Evolutionary conservation across 75 land plant species (phyloP).

Genomic region (Pinus taeda): DNA sequence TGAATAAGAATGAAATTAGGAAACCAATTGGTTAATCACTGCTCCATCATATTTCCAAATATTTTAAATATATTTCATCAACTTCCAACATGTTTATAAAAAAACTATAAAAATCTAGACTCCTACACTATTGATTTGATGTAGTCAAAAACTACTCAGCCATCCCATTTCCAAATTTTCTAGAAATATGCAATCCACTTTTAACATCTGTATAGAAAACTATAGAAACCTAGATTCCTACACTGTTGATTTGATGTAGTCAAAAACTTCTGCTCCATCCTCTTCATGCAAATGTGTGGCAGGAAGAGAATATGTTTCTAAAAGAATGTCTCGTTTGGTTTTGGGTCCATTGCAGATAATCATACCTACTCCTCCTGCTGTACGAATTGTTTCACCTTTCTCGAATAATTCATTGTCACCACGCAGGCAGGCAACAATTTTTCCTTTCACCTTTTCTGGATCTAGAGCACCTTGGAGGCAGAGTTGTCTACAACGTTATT

Average conservation of each 20-base stretch:
- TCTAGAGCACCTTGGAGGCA: constrained; percentile 18
- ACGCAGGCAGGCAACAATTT: constrained; percentile 26
- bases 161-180: no score
- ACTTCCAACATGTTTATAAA: no score
- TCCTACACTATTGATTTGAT: no score
- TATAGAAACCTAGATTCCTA: neutral
- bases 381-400: constrained; percentile 9
- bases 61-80: no score
- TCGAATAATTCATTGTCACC: constrained; percentile 12
- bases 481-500: neutral
- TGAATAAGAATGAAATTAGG: no score
- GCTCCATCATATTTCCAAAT: no score
- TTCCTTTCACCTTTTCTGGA: constrained; percentile 26
- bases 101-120: no score
- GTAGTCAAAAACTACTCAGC: no score
- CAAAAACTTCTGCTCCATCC: constrained; percentile 15
- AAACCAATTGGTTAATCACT: no score
- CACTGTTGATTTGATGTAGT: constrained; percentile 40
- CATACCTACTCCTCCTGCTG: constrained; percentile 39
- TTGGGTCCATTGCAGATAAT: constrained; percentile 23
- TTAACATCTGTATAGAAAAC: no score
- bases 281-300: constrained; percentile 25
- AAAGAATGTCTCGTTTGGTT: constrained; percentile 10
- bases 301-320: constrained; percentile 58
- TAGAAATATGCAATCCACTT: no score